Conservation (phyloP, 768 basidiomycete species). For the Suillus spraguei region DNA sequence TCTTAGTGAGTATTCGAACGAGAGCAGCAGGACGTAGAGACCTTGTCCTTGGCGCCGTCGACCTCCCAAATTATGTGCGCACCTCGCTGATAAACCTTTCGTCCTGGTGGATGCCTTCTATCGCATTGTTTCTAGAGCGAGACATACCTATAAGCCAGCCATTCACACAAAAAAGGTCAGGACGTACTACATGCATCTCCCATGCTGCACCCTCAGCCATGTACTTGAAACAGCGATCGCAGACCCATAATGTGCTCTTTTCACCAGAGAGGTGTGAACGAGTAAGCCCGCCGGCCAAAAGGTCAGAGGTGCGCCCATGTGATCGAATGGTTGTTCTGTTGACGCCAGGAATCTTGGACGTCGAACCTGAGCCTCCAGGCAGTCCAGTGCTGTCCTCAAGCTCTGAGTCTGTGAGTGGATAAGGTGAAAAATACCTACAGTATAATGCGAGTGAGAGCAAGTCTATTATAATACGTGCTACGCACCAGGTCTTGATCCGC, state of each 20-base stretch:
- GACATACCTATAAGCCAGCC: conserved; percentile 16
- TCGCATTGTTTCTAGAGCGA: conserved; percentile 64
- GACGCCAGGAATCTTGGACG: conserved; percentile 52
- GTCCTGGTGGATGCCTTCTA: conserved; percentile 76
- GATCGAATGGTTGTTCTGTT: conserved; percentile 54
- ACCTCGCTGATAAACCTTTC: conserved; percentile 88
- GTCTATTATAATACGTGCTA: conserved; percentile 16
- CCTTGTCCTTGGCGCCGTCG: conserved; percentile 86
- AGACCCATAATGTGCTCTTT: conserved; percentile 72
- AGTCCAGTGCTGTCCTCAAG: conserved; percentile 45
- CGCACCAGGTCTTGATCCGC: conserved; percentile 88
- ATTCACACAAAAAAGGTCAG: conserved; percentile 12
- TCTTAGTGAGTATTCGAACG: conserved; percentile 5
- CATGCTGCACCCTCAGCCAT: conserved; percentile 75
- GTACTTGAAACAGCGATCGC: conserved; percentile 97
- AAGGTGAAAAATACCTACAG: conserved; percentile 90
- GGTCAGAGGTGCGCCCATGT: conserved; percentile 74
- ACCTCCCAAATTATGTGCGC: conserved; percentile 95
- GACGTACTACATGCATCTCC: conserved; percentile 67
- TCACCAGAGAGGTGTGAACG: conserved; percentile 48
- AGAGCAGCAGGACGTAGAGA: conserved; percentile 32
- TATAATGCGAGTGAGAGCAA: conserved; percentile 2
- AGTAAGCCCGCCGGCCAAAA: conserved; percentile 64
- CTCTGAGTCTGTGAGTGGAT: conserved; percentile 75
- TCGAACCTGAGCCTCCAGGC: conserved; percentile 25